Conservation (phyloP, 2,329 filamentous ascomycete genomes). For the Sarocladiaceae sp. region DNA sequence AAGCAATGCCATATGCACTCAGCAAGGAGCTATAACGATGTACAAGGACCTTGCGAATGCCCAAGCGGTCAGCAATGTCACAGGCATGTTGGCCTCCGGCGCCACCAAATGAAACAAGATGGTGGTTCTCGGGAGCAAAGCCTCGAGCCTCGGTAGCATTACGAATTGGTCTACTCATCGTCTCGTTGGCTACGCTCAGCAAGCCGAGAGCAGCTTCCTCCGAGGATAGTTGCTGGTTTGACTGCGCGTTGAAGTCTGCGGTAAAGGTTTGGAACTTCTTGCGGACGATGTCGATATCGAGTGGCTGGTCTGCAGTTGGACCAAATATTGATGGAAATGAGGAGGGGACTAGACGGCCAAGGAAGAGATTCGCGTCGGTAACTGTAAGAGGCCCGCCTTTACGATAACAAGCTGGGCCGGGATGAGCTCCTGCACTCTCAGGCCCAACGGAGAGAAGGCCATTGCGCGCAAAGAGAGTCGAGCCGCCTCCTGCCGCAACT, state of each 20-base stretch:
- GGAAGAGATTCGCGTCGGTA: constrained; percentile 66
- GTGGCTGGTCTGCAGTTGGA: constrained; percentile 55
- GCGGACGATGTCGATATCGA: constrained; percentile 33
- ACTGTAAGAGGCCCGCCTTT: constrained; percentile 69
- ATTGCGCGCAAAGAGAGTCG: constrained; percentile 60
- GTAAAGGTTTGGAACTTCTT: constrained; percentile 36
- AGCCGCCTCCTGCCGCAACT: constrained; percentile 49
- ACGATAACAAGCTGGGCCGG: constrained; percentile 66
- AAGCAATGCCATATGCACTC: constrained; percentile 39
- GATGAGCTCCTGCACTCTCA: constrained; percentile 66
- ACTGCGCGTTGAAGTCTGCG: constrained; percentile 32
- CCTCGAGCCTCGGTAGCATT: constrained; percentile 63
- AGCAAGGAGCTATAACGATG: constrained; percentile 36
- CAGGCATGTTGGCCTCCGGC: constrained; percentile 63
- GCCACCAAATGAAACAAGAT: constrained; percentile 54
- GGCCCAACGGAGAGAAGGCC: constrained; percentile 67
- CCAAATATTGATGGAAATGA: constrained; percentile 70
- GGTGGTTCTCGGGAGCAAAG: constrained; percentile 25
- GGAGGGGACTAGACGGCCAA: constrained; percentile 53
- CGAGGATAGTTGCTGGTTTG: constrained; percentile 23
- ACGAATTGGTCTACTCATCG: constrained; percentile 72
- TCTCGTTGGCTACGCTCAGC: constrained; percentile 70
- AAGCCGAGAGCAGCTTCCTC: constrained; percentile 61
- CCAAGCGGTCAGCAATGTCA: constrained; percentile 34
- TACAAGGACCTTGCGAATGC: constrained; percentile 36